phyloP scores from a whole-genome alignment of 1,284 basidiomycete genomes.

The Trichosporon coremiiforme region DNA sequence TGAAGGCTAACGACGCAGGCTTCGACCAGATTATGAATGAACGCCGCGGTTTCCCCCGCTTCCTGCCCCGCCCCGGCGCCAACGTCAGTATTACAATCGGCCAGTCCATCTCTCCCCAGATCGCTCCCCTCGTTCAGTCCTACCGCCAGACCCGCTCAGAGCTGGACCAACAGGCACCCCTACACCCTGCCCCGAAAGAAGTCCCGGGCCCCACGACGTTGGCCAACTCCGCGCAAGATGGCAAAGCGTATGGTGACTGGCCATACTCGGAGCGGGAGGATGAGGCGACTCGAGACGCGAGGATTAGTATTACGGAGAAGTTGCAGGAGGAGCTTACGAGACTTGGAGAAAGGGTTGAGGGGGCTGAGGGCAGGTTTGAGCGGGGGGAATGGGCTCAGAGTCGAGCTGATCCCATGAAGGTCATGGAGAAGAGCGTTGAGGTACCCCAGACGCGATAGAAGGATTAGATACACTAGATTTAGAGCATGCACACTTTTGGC shows the following conservation, averaged over 20 bases:
- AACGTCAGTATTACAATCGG: slow-evolving; percentile 52
- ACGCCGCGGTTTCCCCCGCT: slow-evolving; percentile 60
- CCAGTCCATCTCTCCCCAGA: slow-evolving; percentile 42
- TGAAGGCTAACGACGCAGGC: slow-evolving; percentile 58
- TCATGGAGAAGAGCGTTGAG: slow-evolving; percentile 4
- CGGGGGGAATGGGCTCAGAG: slow-evolving; percentile 48
- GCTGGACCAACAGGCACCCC: background rate
- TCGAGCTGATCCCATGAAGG: slow-evolving; percentile 5
- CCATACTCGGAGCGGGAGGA: slow-evolving; percentile 31
- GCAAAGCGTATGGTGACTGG: slow-evolving; percentile 20
- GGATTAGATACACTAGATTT: background rate
- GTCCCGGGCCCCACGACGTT: slow-evolving; percentile 39
- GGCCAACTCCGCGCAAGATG: slow-evolving; percentile 32
- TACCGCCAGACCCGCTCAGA: slow-evolving; percentile 34
- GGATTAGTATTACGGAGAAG: slow-evolving; percentile 40
- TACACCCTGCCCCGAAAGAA: slow-evolving; percentile 35
- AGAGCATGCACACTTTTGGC: slow-evolving; percentile 2
- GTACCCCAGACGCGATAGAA: background rate
- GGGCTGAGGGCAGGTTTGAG: slow-evolving; percentile 51
- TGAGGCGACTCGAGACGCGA: slow-evolving; percentile 28
- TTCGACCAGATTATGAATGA: slow-evolving; percentile 91
- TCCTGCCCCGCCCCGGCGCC: slow-evolving; percentile 49
- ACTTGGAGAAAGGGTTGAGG: slow-evolving; percentile 49
- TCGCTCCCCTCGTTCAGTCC: slow-evolving; percentile 47
- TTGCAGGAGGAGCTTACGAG: slow-evolving; percentile 45